Base-by-base conservation (phyloP, 495 filamentous ascomycete species). In the Aspergillus egyptiacus region DNA sequence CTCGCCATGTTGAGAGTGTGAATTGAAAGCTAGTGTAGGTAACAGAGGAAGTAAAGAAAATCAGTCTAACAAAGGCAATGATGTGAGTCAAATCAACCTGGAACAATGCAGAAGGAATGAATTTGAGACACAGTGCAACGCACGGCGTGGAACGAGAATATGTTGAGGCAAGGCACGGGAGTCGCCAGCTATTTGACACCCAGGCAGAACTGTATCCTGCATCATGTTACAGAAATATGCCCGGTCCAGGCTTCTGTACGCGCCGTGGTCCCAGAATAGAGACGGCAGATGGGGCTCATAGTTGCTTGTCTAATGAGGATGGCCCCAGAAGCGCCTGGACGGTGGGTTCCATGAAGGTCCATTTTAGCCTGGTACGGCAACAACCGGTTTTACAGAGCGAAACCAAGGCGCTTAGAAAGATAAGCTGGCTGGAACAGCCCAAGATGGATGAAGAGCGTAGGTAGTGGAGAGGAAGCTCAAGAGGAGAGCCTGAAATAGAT, bases 251-350 rank as follows among this genome's bases (percentile, higher is more conserved):
- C 43, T 15, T 20, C 46, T 38, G 56, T 55, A 68, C 50, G 63
- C 68, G 66, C 66, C 62, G 45, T 20, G 40, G 34, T 56, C 57
- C 48, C 51, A 56, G 60, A 61, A 59, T 58, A 56, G 59, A 46
- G 43, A 51, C 55, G 40, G n/a, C 32, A 34, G 33, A 55, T 46
- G 46, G 53, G 58, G 58, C 61, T 59, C 40, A 42, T 51, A 41
- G 41, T 32, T 32, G 30, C 49, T 40, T 35, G 38, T 33, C 50
- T 53, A 54, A 51, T 58, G 54, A 60, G 52, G 53, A 52, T 9
- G 42, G 40, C 3, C 31, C 34, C 33, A 25, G 28, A 40, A 19
- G 44, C 53, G 51, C 51, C 47, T 27, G 42, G 14, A 22, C 8
- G 8, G 19, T 37, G 40, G 33, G 22, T 15, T 25, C 19, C 30